Evolutionary conservation across 1,284 basidiomycete genomes (phyloP).

Genomic region (Ustilago loliicola): DNA sequence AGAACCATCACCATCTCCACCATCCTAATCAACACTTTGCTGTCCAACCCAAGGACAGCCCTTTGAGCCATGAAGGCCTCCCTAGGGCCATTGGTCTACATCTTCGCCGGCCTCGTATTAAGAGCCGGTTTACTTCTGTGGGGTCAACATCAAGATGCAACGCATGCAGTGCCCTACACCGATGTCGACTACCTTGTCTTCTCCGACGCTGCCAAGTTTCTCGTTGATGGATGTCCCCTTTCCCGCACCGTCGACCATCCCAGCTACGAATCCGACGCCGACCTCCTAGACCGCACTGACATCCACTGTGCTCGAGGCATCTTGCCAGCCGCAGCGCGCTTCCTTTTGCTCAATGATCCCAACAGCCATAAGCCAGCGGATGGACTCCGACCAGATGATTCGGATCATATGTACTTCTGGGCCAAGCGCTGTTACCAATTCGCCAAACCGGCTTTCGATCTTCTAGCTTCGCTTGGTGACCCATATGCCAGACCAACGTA

Average conservation of each 20-base stretch:
- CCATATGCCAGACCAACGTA: slow-evolving; percentile 95
- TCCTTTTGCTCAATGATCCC: slow-evolving; percentile 73
- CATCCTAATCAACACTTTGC: background rate
- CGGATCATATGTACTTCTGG: slow-evolving; percentile 43
- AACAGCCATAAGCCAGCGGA: slow-evolving; percentile 34
- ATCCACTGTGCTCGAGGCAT: slow-evolving; percentile 60
- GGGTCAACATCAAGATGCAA: slow-evolving; percentile 88
- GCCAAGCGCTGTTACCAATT: slow-evolving; percentile 45
- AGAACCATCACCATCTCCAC: slow-evolving; percentile 5
- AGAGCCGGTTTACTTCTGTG: slow-evolving; percentile 82
- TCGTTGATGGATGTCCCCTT: slow-evolving; percentile 59
- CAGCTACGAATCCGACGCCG: slow-evolving; percentile 48
- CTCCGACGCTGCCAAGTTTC: slow-evolving; percentile 80
- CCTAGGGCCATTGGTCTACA: slow-evolving; percentile 40
- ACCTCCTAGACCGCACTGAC: slow-evolving; percentile 47
- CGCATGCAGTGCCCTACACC: slow-evolving; percentile 89
- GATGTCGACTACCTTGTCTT: slow-evolving; percentile 98
- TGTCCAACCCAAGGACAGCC: background rate
- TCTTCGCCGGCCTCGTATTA: slow-evolving; percentile 74
- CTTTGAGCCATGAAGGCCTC: slow-evolving; percentile 32
- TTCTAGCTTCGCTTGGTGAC: slow-evolving; percentile 73
- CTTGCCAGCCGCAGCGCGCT: slow-evolving; percentile 71
- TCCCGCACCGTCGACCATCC: slow-evolving; percentile 43
- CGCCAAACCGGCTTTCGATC: slow-evolving; percentile 51
- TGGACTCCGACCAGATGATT: slow-evolving; percentile 35